These are phyloP conservation scores for Chytriomyces hyalinus DNA, from an alignment of 192 early-diverging fungal species.

Conservation along the genomic window DNA sequence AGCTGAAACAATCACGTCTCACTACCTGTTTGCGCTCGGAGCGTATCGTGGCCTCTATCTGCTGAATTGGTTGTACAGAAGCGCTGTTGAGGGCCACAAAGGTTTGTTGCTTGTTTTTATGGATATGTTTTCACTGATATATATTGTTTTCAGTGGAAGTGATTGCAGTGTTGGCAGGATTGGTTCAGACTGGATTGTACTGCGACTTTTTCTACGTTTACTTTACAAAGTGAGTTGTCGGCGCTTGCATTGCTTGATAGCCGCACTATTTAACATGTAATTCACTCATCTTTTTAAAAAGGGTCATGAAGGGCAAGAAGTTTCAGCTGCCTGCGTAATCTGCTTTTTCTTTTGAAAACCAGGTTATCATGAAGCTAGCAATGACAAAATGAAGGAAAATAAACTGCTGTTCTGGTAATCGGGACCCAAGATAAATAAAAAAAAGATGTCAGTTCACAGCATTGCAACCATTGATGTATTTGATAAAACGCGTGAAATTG, in stretches of 20 bases:
- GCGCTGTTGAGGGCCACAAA: slow-evolving; percentile 60
- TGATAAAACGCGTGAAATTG: no score
- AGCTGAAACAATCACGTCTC: slow-evolving; percentile 98
- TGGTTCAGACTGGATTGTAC: slow-evolving; percentile 94
- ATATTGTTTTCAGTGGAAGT: slow-evolving; percentile 70
- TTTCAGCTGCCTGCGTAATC: slow-evolving; percentile 70
- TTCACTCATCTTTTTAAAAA: background rate
- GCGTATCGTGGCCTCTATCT: slow-evolving; percentile 88
- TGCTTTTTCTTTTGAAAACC: no score
- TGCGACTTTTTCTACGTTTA: slow-evolving; percentile 99
- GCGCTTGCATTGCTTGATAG: background rate
- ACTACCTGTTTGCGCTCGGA: slow-evolving; percentile 97
- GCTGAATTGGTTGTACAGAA: slow-evolving; percentile 96
- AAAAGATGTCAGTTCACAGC: no score
- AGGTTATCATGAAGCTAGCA: no score
- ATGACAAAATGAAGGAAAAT: no score
- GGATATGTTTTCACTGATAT: background rate
- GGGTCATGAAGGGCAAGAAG: slow-evolving; percentile 70
- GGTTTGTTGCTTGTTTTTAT: slow-evolving; percentile 22
- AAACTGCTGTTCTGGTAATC: no score
- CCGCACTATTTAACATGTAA: background rate
- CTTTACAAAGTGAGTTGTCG: slow-evolving; percentile 70
- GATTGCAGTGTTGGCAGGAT: slow-evolving; percentile 87
- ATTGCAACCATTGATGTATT: no score
- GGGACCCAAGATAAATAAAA: no score